Conservation (phyloP, 2,329 filamentous ascomycete species). For the Microascus cirrosus region DNA sequence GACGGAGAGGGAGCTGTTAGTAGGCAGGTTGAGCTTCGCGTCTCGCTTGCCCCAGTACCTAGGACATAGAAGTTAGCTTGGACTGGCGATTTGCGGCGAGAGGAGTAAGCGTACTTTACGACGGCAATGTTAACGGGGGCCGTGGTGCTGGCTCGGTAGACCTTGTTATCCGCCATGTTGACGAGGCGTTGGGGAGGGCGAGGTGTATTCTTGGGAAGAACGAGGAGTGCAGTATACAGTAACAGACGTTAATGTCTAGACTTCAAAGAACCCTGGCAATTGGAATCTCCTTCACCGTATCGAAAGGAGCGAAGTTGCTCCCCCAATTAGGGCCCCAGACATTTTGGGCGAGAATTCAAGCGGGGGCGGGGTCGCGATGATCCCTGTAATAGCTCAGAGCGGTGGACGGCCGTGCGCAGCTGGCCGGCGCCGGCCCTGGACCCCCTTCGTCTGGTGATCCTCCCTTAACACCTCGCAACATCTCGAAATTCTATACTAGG, state of each 20-base stretch:
- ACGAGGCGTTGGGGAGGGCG: conserved; percentile 5
- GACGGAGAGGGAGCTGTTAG: conserved; percentile 94
- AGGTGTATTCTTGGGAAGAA: not conserved
- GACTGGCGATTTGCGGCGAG: too few relatives aligned
- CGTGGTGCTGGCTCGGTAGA: conserved; percentile 90
- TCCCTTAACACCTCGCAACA: not conserved
- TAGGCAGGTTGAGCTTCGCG: conserved; percentile 85
- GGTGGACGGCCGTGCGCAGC: not conserved
- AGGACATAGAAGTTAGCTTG: not conserved
- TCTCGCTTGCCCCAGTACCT: conserved; percentile 95
- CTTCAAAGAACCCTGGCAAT: not conserved
- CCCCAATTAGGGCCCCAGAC: not conserved
- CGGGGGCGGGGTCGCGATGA: not conserved
- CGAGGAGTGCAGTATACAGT: not conserved
- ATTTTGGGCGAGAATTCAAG: not conserved
- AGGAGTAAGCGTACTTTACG: conserved; percentile 75
- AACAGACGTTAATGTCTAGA: not conserved
- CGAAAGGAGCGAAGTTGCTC: not conserved
- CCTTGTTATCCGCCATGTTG: conserved; percentile 36
- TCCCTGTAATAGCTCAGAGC: not conserved
- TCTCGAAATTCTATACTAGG: not conserved
- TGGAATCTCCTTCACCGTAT: not conserved
- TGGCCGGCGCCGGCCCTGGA: not conserved
- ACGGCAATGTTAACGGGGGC: conserved; percentile 97
- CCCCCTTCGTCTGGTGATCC: not conserved